phyloP scores from a whole-genome alignment of 2,329 filamentous ascomycete species.

The Ascocoryne sarcoides region DNA sequence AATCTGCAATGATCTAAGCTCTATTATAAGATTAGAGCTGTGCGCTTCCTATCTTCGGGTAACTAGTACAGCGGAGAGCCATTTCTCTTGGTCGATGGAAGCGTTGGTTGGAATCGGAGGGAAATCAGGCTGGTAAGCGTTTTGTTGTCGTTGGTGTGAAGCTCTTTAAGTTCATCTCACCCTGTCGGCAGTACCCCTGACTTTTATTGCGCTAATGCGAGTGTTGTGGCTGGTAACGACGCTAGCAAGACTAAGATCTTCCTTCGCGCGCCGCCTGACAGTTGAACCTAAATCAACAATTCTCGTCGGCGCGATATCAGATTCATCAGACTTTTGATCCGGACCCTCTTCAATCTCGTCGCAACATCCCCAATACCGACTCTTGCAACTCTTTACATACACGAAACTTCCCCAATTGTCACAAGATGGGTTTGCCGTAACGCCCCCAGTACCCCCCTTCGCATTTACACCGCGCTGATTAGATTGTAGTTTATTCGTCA shows the following conservation, averaged over 20 bases:
- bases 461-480: constrained; percentile 15
- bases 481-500: constrained; percentile 25
- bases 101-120: no score
- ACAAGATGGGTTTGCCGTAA: constrained; percentile 29
- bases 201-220: background rate
- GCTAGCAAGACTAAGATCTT: background rate
- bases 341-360: background rate
- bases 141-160: background rate
- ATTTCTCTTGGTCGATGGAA: no score
- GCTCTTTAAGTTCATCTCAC: background rate
- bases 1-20: constrained; percentile 58
- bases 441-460: constrained; percentile 11
- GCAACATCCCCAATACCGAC: background rate
- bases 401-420: constrained; percentile 2
- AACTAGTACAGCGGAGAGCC: no score
- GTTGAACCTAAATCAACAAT: no score
- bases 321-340: no score
- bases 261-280: background rate
- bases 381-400: constrained; percentile 1
- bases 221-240: background rate
- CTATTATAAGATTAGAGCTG: no score
- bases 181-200: background rate
- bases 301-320: no score
- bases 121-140: no score
- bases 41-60: no score